These are phyloP conservation scores for Aspergillus sp. DNA, from an alignment of 2,329 filamentous ascomycete species.

Conservation along the genomic window DNA sequence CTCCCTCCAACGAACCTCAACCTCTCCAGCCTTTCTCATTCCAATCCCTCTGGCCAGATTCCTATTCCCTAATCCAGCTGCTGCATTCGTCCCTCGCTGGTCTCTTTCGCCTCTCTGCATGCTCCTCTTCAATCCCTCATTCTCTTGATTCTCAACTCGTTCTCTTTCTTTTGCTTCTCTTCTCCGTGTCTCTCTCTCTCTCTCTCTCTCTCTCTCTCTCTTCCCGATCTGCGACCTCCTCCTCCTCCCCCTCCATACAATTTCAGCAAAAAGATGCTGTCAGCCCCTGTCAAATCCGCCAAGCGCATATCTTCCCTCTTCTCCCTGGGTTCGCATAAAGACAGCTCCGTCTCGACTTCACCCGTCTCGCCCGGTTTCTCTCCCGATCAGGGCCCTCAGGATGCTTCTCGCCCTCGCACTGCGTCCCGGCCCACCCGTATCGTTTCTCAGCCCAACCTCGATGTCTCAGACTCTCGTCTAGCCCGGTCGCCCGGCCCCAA, in stretches of 20 bases:
- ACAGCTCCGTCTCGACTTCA: constrained; percentile 23
- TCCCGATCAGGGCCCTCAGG: constrained; percentile 17
- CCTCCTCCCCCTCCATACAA: neutral
- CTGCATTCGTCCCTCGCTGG: no score
- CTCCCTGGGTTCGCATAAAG: constrained; percentile 32
- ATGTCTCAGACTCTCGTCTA: constrained; percentile 20
- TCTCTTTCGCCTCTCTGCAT: no score
- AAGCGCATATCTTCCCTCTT: constrained; percentile 41
- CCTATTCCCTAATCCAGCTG: no score
- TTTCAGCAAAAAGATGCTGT: constrained; percentile 24
- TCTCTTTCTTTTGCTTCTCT: neutral
- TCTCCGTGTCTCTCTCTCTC: neutral
- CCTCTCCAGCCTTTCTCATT: no score
- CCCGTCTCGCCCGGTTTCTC: constrained; percentile 16
- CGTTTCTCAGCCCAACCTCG: constrained; percentile 25
- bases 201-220: neutral
- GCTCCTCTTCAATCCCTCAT: no score
- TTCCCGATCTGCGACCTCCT: neutral
- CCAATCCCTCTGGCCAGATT: no score
- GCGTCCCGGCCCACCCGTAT: constrained; percentile 26
- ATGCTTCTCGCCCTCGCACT: constrained; percentile 16
- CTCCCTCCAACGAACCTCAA: neutral
- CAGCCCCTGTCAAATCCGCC: constrained; percentile 35
- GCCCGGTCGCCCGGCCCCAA: constrained; percentile 15
- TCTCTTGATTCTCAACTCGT: neutral